A percentile compares a stretch with the other conserved stretches of the same genome.
phyloP scores from a whole-genome alignment of 2,329 filamentous ascomycete genomes.

The Geosmithia morbida region DNA sequence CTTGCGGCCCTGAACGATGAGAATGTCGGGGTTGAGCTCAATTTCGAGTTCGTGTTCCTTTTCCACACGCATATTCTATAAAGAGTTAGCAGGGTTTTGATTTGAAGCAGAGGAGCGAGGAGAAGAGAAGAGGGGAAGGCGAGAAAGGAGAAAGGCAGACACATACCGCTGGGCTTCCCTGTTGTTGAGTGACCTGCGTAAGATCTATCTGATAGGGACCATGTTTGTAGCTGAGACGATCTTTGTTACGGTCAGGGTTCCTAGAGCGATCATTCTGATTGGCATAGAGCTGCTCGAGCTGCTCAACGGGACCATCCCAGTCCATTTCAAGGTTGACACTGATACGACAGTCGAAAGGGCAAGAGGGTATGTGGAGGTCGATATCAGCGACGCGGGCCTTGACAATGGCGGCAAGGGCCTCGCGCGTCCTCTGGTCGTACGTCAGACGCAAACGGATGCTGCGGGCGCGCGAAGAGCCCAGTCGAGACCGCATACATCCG shows the following conservation, averaged over 20 bases:
- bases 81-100: constrained; percentile 2
- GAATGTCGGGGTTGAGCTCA: constrained; percentile 49
- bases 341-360: constrained; percentile 77
- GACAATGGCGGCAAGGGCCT: constrained; percentile 70
- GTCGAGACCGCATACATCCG: constrained; percentile 44
- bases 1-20: constrained; percentile 51
- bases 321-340: constrained; percentile 92
- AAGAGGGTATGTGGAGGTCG: constrained; percentile 68
- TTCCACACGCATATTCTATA: constrained; percentile 23
- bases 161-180: constrained; percentile 21
- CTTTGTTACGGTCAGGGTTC: constrained; percentile 60
- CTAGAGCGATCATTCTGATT: constrained; percentile 16
- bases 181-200: constrained; percentile 62
- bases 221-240: constrained; percentile 83
- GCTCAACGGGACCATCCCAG: constrained; percentile 55
- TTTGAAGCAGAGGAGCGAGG: too few species aligned
- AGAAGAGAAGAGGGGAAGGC: background rate
- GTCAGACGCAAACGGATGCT: constrained; percentile 45
- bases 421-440: constrained; percentile 55
- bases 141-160: background rate
- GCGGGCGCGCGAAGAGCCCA: constrained; percentile 22
- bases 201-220: constrained; percentile 81
- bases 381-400: constrained; percentile 81
- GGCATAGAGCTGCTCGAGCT: constrained; percentile 28
- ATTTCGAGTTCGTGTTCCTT: constrained; percentile 76